These are phyloP conservation scores for Kokia cookei DNA, from an alignment of 441 rosid genomes.

Conservation along the genomic window DNA sequence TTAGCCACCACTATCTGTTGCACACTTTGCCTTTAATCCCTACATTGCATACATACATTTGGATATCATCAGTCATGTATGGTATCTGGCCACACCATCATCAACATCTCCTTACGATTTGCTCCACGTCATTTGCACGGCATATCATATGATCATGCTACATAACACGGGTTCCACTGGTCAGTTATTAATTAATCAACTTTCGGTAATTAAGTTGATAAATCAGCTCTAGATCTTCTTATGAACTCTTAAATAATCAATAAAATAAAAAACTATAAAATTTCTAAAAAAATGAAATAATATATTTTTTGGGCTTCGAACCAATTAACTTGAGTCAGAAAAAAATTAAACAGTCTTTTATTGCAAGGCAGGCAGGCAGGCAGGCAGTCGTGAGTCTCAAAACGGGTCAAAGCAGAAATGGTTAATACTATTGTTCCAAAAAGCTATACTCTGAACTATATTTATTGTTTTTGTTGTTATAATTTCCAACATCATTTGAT, in stretches of 20 bases:
- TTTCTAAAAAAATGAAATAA: not conserved
- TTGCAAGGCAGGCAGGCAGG: not conserved
- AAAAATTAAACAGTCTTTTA: not conserved
- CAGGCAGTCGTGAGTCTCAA: not conserved
- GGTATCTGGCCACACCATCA: not conserved
- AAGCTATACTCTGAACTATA: not conserved
- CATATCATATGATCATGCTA: not conserved
- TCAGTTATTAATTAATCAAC: no score
- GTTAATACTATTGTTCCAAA: not conserved
- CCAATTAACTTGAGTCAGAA: not conserved
- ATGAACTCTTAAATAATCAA: no score
- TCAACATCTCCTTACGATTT: not conserved
- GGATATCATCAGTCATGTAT: not conserved
- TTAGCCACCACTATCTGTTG: conserved; percentile 21
- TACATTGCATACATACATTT: not conserved
- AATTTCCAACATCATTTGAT: not conserved
- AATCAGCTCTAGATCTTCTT: no score
- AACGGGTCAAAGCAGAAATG: not conserved
- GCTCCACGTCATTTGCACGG: conserved; percentile 12
- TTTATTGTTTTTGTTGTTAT: not conserved
- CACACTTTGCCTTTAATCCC: conserved; percentile 23
- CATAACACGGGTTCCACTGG: no score
- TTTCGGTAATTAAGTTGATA: no score
- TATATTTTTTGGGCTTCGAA: no score
- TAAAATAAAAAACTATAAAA: no score